A percentile compares a stretch with the other conserved stretches of the same genome.
Conservation (phyloP, 192 early-diverging fungal genomes). For the Chytriomyces confervae region DNA sequence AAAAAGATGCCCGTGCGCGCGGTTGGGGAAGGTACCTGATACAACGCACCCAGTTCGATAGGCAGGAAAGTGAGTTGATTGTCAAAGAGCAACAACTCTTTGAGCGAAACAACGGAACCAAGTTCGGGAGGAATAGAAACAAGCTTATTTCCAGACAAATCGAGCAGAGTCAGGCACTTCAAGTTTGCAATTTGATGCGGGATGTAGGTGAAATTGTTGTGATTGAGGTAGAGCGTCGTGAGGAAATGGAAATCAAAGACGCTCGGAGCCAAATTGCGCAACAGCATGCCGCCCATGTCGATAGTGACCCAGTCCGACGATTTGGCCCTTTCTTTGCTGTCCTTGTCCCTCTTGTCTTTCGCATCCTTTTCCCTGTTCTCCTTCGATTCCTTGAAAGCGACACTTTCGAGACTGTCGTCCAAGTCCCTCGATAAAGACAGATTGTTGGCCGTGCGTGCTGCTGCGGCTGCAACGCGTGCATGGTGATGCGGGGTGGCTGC, state of each 20-base stretch:
- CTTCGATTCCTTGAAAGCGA: not conserved
- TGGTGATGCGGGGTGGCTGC: conserved; percentile 86
- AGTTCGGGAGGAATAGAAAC: conserved; percentile 84
- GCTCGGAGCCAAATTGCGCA: conserved; percentile 76
- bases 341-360: not conserved
- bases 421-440: not conserved
- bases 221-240: conserved; percentile 92
- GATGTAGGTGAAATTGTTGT: conserved; percentile 87
- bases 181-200: conserved; percentile 75
- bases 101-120: conserved; percentile 78
- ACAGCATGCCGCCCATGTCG: conserved; percentile 94
- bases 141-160: conserved; percentile 90
- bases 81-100: conserved; percentile 89
- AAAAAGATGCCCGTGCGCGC: too few relatives aligned
- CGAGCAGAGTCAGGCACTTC: conserved; percentile 71
- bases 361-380: not conserved
- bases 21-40: conserved; percentile 51
- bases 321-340: not conserved
- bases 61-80: conserved; percentile 87
- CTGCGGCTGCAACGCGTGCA: conserved; percentile 85
- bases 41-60: conserved; percentile 86
- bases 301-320: conserved; percentile 77
- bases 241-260: conserved; percentile 87
- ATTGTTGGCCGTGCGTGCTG: conserved; percentile 65
- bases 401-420: not conserved